phyloP scores from a whole-genome alignment of 225 moss, liverwort and hornwort genomes.

The Sphagnum tenellum region DNA sequence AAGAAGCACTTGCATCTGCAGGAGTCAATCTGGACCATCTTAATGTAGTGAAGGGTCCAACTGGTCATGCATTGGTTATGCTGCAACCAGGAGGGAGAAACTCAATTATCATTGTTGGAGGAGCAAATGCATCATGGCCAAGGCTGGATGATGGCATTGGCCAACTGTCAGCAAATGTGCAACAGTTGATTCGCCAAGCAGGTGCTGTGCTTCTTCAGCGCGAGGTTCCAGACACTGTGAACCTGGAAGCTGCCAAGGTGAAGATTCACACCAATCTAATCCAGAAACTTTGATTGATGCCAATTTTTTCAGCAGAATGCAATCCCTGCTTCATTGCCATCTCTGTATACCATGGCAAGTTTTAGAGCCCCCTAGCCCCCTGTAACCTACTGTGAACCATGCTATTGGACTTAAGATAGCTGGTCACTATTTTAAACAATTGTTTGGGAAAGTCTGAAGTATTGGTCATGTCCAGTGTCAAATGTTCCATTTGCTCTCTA shows the following conservation, averaged over 20 bases:
- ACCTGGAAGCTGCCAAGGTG: conserved; percentile 64
- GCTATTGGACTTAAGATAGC: not conserved
- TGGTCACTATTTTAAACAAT: not conserved
- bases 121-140: conserved; percentile 56
- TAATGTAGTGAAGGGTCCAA: conserved; percentile 35
- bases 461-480: too few species aligned
- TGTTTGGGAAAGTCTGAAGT: too few species aligned
- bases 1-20: conserved; percentile 40
- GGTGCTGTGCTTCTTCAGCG: conserved; percentile 66
- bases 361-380: too few species aligned
- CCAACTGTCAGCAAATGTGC: conserved; percentile 20
- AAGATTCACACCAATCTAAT: not conserved
- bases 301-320: not conserved
- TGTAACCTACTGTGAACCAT: too few species aligned
- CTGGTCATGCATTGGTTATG: conserved; percentile 62
- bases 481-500: too few species aligned
- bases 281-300: not conserved
- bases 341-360: not conserved
- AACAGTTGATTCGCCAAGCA: conserved; percentile 40
- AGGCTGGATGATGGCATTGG: conserved; percentile 32
- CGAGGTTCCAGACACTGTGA: conserved; percentile 55
- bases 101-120: conserved; percentile 56
- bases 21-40: conserved; percentile 52
- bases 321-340: not conserved
- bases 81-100: conserved; percentile 57